A percentile compares a stretch with the other conserved stretches of the same genome.
Evolutionary conservation across 106 monocot genomes (phyloP).

Genomic region (Apostasia ramifera): DNA sequence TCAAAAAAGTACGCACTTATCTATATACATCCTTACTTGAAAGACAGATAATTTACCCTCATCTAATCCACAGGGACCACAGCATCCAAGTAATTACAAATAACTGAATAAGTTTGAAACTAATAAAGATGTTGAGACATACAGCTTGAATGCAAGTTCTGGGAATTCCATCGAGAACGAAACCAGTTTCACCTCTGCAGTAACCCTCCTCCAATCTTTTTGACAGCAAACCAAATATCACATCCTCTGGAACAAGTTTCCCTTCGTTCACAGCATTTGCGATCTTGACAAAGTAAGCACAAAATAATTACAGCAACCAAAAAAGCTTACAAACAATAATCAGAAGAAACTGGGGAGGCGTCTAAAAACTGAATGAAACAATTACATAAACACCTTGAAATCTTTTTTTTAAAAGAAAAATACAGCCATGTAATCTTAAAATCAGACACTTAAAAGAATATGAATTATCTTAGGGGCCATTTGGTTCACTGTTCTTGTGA

Average conservation of each 20-base stretch:
- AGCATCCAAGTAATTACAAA: background rate
- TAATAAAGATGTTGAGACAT: conserved; percentile 18
- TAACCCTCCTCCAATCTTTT: conserved; percentile 80
- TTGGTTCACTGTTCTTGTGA: too few relatives aligned
- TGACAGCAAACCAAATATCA: conserved; percentile 79
- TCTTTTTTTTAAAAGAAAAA: too few relatives aligned
- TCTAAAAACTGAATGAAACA: too few relatives aligned
- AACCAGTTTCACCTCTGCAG: conserved; percentile 73
- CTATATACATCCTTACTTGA: too few relatives aligned
- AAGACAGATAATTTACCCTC: background rate
- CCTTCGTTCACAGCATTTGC: conserved; percentile 85
- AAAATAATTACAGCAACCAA: background rate
- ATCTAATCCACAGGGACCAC: background rate
- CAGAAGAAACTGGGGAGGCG: background rate
- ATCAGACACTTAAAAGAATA: too few relatives aligned
- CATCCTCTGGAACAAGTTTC: conserved; percentile 83
- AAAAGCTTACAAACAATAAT: background rate
- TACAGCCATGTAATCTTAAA: too few relatives aligned
- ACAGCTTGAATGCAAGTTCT: conserved; percentile 80
- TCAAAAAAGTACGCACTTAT: too few relatives aligned
- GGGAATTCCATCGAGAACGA: conserved; percentile 93
- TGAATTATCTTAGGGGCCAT: too few relatives aligned
- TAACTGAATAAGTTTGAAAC: background rate
- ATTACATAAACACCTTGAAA: too few relatives aligned
- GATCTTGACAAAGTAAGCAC: conserved; percentile 38